These are phyloP conservation scores for Candida nemodendra DNA, from an alignment of 805 yeast genomes.

Conservation along the genomic window DNA sequence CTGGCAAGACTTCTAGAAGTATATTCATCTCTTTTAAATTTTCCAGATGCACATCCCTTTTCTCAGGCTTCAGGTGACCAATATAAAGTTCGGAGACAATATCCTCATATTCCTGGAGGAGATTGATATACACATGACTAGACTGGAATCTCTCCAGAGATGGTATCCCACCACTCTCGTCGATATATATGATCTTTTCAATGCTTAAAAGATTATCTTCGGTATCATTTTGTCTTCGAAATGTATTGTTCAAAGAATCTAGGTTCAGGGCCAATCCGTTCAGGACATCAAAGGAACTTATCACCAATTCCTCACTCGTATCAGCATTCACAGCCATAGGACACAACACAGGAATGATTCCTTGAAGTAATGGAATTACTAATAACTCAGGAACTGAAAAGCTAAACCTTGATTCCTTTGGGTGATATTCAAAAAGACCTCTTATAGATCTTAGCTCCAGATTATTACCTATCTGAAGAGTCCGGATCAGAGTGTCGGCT, in stretches of 20 bases:
- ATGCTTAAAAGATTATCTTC: slow-evolving; percentile 45
- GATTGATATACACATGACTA: slow-evolving; percentile 83
- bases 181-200: slow-evolving; percentile 81
- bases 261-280: slow-evolving; percentile 38
- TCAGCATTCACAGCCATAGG: slow-evolving; percentile 49
- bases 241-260: slow-evolving; percentile 22
- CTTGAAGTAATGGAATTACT: slow-evolving; percentile 42
- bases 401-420: slow-evolving; percentile 12
- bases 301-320: slow-evolving; percentile 30
- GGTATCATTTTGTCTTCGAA: slow-evolving; percentile 12
- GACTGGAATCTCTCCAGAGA: slow-evolving; percentile 76
- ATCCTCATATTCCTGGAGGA: slow-evolving; percentile 75
- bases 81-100: slow-evolving; percentile 62
- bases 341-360: slow-evolving; percentile 58
- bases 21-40: slow-evolving; percentile 68
- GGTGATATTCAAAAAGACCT: slow-evolving; percentile 36
- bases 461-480: slow-evolving; percentile 18
- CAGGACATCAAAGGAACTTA: slow-evolving; percentile 41
- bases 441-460: slow-evolving; percentile 33
- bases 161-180: slow-evolving; percentile 87
- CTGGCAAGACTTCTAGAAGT: slow-evolving; percentile 49
- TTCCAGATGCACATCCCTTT: slow-evolving; percentile 54
- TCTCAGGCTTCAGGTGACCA: slow-evolving; percentile 48
- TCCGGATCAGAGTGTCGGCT: slow-evolving; percentile 20
- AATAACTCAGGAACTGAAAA: slow-evolving; percentile 38